Percentiles rank a stretch among this genome's conserved stretches.
Evolutionary conservation across 202 grass and related monocot species (phyloP).

Genomic region (Carex arenaria): DNA sequence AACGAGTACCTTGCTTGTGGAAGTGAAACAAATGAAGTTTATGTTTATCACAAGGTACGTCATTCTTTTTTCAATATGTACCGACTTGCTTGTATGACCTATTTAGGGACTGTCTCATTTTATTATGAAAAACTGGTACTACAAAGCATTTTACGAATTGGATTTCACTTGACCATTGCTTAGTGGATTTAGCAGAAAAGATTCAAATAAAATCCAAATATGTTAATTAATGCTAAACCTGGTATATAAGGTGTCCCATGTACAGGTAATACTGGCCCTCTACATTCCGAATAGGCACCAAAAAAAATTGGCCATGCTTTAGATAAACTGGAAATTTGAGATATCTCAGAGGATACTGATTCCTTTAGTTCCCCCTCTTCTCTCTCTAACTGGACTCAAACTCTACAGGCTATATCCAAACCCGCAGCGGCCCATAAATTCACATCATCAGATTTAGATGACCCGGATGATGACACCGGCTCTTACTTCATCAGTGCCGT

Average conservation of each 20-base stretch:
- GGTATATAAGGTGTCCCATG: neutral
- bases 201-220: neutral
- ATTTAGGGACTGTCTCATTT: neutral
- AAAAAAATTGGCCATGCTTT: too few relatives aligned
- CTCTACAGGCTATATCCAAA: conserved; percentile 81
- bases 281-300: too few relatives aligned
- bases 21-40: conserved; percentile 98
- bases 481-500: conserved; percentile 98
- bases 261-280: neutral
- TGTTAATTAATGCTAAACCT: neutral
- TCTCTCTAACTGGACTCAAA: neutral
- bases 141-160: neutral
- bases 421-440: conserved; percentile 83
- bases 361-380: neutral
- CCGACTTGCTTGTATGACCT: neutral
- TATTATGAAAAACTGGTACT: neutral
- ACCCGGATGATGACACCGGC: conserved; percentile 68
- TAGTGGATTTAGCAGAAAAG: neutral
- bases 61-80: neutral
- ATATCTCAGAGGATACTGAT: too few relatives aligned
- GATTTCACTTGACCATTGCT: neutral
- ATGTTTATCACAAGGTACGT: conserved; percentile 96
- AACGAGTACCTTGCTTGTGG: conserved; percentile 95
- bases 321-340: too few relatives aligned
- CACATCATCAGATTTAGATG: conserved; percentile 65